These are phyloP conservation scores for Venturia carpophila DNA, from an alignment of 2,329 filamentous ascomycete genomes.

Conservation along the genomic window DNA sequence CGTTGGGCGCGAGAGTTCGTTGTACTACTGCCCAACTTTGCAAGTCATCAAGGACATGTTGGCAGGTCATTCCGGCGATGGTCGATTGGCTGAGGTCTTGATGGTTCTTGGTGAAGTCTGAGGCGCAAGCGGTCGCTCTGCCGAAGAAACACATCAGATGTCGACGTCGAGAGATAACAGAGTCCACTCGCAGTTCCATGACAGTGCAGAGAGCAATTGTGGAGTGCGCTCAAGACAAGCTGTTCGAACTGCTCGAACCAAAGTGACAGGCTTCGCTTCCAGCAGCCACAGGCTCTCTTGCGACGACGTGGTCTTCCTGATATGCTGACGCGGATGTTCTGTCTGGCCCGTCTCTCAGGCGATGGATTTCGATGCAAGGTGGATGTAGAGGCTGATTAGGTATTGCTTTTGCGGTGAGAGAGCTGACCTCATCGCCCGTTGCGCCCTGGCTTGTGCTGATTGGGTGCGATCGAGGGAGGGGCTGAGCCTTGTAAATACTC, in stretches of 20 bases:
- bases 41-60: neutral
- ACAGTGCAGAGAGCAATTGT: neutral
- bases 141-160: neutral
- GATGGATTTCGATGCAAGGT: neutral
- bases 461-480: neutral
- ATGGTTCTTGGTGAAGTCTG: neutral
- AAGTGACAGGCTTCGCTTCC: too few species aligned
- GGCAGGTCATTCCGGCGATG: neutral
- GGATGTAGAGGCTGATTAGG: neutral
- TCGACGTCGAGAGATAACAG: neutral
- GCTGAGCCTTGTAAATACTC: constrained; percentile 9
- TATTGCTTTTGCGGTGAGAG: neutral
- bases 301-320: too few species aligned
- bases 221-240: neutral
- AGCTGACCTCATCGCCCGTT: too few species aligned
- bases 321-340: neutral
- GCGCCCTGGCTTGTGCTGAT: neutral
- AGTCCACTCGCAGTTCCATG: neutral
- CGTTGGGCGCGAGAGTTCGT: neutral
- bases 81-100: neutral
- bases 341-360: neutral
- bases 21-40: neutral
- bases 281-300: too few species aligned
- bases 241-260: too few species aligned
- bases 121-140: neutral